Base-by-base conservation (phyloP, 2,329 filamentous ascomycete species). In the Coleophoma eucalyptorum region DNA sequence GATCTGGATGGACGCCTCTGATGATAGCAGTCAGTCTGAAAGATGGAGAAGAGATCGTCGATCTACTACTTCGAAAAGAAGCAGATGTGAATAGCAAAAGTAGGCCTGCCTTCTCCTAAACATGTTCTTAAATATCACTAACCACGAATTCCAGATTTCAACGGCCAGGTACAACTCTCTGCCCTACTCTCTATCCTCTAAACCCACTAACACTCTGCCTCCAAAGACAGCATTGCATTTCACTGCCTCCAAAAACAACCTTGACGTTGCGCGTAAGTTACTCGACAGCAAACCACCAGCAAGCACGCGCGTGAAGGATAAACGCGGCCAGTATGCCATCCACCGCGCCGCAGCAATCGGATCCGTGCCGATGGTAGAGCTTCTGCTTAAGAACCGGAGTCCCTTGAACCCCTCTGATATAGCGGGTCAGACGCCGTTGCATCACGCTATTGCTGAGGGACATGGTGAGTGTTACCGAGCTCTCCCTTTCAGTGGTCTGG, bases 321-420 rank as follows among this genome's bases (percentile, higher is more conserved):
- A 83, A 63, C 81, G 91, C 31, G 89, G 90, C n/a, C 93, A 97
- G 66, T 83, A 97, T 51, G 81, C 95, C 6, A 79, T 99, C 21
- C 95, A 99, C 69, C 84, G 94, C 16, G 94, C 94, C 3, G 93
- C 94, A 0, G 93, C 94, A 3, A 83, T 91, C 3, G 95, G 95
- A 6, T 93, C 87, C 4, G 81, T 87, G n/a, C 91, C 93, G 5
- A 90, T 99, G 73, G 77, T 96, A 44, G 87, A 84, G 60, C 72
- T 96, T 35, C 73, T 99, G 13, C 72, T 97, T 15, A 82, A 89
- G 62, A 81, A 89, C 59, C 78, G 76, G 58, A 96, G 90, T 57
- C 92, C 93, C 0, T 65, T 97, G 20, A 90, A 96, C 68, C 85
- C 90, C 2, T 85, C 87, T 2, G 94, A 99, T 71, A 74, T 76